Evolutionary conservation across 768 basidiomycete species (phyloP), one percentile per base, ranked within the genome.

Genomic region (Imleria badia): DNA sequence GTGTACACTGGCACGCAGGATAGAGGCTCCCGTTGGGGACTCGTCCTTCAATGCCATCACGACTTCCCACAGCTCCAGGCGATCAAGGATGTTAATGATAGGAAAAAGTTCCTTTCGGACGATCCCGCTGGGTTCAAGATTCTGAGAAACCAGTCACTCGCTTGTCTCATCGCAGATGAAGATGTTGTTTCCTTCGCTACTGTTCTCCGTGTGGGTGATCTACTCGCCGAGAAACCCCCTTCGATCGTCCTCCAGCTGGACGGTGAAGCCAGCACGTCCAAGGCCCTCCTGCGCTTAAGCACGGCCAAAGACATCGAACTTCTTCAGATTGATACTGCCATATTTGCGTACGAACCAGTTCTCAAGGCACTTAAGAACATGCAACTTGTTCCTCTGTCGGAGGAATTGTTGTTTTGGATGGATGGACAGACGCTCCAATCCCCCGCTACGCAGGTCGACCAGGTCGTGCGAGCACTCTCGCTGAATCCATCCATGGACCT

Each of bases 341-440:
- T 87, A 4, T 88, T 87, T 58, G 73, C 86, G 0, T 88, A 78
- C 47, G 80, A 86, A 60, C 84, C 85, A 0, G 73, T 88, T 30
- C 74, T 89, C 19, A 77, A 72, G 36, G 80, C 77, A 2, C 72
- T 89, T n/a, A 78, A 86, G 67, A 65, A 73, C 33, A 78, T 74
- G 58, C 73, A 52, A 11, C 57, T 58, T 2, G 62, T 88, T 12
- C 81, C 84, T 1, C 68, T 88, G 3, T 67, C 76, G 0, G 64
- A 72, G 2, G 85, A 87, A 55, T 58, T 89, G 3, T 57, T 87
- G 8, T 74, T 80, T 29, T 87, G 86, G 85, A 69, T 73, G 1
- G 61, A 72, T 3, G 72, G 62, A 12, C 30, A 53, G 12, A n/a
- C n/a, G 1, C 44, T 62, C 5, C 57, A n/a, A 40, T 14, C 50